These are phyloP conservation scores for Penicillium hesseltinei DNA, from an alignment of 2,329 filamentous ascomycete genomes.

Conservation along the genomic window DNA sequence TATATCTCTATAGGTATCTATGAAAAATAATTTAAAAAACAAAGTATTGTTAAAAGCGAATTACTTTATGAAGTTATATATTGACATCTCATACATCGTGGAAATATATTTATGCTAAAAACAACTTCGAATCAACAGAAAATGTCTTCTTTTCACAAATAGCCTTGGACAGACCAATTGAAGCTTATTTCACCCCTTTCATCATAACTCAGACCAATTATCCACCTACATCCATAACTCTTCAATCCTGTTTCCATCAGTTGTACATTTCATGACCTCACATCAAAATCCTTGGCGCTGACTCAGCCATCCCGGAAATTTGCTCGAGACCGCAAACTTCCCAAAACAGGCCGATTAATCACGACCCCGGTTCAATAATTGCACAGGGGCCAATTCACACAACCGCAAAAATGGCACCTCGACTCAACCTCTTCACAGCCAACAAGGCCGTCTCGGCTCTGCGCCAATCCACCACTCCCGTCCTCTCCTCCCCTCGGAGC, in stretches of 20 bases:
- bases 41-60: background rate
- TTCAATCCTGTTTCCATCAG: slow-evolving; percentile 1
- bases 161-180: background rate
- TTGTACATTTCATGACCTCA: slow-evolving; percentile 7
- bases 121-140: background rate
- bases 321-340: slow-evolving; percentile 18
- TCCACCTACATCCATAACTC: background rate
- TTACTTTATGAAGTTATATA: background rate
- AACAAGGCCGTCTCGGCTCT: slow-evolving; percentile 33
- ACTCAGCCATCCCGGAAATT: slow-evolving; percentile 24
- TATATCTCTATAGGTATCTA: background rate
- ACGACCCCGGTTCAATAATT: slow-evolving; percentile 4
- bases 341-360: slow-evolving; percentile 12
- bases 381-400: slow-evolving; percentile 8
- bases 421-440: slow-evolving; percentile 50
- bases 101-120: background rate
- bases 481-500: slow-evolving; percentile 21
- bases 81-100: background rate
- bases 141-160: too few relatives aligned
- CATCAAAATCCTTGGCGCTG: slow-evolving; percentile 10
- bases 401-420: slow-evolving; percentile 52
- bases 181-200: too few relatives aligned
- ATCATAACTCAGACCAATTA: background rate
- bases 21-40: background rate
- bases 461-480: slow-evolving; percentile 29